Evolutionary conservation across 306 rosid genomes (phyloP), one percentile per base, ranked within the genome.

Genomic region (Pyrus communis): DNA sequence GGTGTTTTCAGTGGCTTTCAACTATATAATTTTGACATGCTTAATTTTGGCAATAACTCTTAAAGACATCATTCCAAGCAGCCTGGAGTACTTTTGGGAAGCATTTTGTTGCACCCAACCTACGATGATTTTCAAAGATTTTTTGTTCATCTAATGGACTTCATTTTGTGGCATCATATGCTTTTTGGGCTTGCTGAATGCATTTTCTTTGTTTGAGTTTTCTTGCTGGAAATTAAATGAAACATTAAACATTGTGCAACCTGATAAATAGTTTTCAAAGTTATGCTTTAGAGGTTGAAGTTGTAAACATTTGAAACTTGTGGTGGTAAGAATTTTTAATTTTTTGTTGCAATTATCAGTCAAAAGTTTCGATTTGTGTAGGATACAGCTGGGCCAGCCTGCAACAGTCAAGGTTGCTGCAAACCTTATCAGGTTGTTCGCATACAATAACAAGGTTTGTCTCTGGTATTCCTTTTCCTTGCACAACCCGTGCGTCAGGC

Each of bases 361-460:
- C 18, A 38, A 66, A 66, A 35, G 25, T 33, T n/a, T 66, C 17
- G n/a, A 15, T 21, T 35, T 66, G 49, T 35, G 28, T 79, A 91
- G 96, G 82, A 88, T 93, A 81, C 96, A 93, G 88, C 92, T 84
- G 35, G 98, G 97, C 72, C 98, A 88, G 78, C 97, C 98, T 76
- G 93, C 98, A 23, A 93, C 98, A 11, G 98, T 93, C 63, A 91
- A 93, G 79, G 96, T 91, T 81, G 91, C 97, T 52, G 98, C 98
- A 31, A 91, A 93, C 84, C 96, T 93, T 64, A 87, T 90, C 67
- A 89, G 98, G 82, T 96, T 93, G 73, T 74, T 93, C 49, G 64
- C 97, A 45, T 93, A 91, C 63, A 88, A 87, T 84, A 93, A 91
- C 88, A 93, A 93, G 98, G 97, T 93, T 67, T 55, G 86, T 11